Evolutionary conservation across 1,284 basidiomycete species (phyloP).

Genomic region (Cystobasidium sp.): DNA sequence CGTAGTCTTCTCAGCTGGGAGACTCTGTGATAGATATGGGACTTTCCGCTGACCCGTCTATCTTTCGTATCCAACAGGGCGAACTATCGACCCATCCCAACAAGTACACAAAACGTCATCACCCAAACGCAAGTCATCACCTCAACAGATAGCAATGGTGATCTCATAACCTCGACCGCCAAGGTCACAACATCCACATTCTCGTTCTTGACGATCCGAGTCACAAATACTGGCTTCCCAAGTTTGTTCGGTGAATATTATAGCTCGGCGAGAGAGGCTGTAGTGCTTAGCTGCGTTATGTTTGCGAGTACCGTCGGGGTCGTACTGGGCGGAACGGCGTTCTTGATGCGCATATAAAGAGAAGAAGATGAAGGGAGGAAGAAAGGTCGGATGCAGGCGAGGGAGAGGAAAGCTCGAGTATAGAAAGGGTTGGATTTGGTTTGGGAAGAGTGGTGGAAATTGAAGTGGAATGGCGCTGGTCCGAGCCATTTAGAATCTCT

Average conservation of each 20-base stretch:
- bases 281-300: conserved; percentile 2
- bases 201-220: conserved; percentile 37
- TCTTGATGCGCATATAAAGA: conserved; percentile 27
- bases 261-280: conserved; percentile 8
- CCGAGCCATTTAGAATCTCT: too few relatives aligned
- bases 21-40: background rate
- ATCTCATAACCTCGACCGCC: background rate
- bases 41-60: background rate
- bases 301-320: conserved; percentile 21
- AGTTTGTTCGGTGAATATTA: conserved; percentile 40
- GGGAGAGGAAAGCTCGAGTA: background rate
- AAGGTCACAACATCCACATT: conserved; percentile 30
- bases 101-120: conserved; percentile 23
- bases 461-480: background rate
- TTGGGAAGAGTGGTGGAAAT: background rate
- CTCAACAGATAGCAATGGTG: conserved; percentile 28
- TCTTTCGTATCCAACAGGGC: conserved; percentile 14
- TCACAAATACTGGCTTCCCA: conserved; percentile 40
- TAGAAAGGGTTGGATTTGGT: background rate
- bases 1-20: too few relatives aligned
- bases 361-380: background rate
- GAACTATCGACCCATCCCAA: conserved; percentile 35
- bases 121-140: conserved; percentile 26
- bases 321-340: conserved; percentile 25
- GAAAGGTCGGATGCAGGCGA: background rate